These are phyloP conservation scores for Ilyonectria robusta DNA, from an alignment of 2,329 filamentous ascomycete species.

Conservation along the genomic window DNA sequence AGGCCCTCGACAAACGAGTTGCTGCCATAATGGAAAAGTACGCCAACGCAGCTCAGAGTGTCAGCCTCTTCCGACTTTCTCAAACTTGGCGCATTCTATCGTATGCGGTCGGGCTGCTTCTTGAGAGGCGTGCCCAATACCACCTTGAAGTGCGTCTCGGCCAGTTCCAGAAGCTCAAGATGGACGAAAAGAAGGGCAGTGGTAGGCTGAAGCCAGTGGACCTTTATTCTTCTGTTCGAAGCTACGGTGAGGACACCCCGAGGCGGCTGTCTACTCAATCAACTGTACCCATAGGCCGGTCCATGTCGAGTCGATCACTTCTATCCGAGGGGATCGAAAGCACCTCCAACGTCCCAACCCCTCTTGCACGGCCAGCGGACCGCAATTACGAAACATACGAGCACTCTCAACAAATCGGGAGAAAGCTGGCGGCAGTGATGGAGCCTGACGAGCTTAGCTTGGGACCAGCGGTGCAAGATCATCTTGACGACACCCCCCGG, in stretches of 20 bases:
- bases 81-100: conserved; percentile 76
- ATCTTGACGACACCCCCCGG: conserved; percentile 54
- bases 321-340: conserved; percentile 72
- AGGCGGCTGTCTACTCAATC: conserved; percentile 49
- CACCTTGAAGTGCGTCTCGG: conserved; percentile 67
- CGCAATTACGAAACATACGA: conserved; percentile 51
- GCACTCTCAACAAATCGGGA: conserved; percentile 51
- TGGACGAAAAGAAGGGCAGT: conserved; percentile 50
- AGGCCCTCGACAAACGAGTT: conserved; percentile 63
- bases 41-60: conserved; percentile 69
- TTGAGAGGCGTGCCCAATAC: conserved; percentile 69
- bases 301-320: conserved; percentile 59
- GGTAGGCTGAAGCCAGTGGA: conserved; percentile 47
- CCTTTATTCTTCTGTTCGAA: conserved; percentile 41
- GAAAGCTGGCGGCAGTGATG: conserved; percentile 62
- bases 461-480: conserved; percentile 62
- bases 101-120: conserved; percentile 68
- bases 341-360: conserved; percentile 74
- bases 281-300: conserved; percentile 50
- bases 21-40: conserved; percentile 68
- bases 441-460: conserved; percentile 67
- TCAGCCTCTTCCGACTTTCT: conserved; percentile 71
- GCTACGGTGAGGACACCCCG: conserved; percentile 56
- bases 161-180: conserved; percentile 53
- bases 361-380: conserved; percentile 67